phyloP scores from a whole-genome alignment of 23 red algal species.

The Gracilariopsis chorda region DNA sequence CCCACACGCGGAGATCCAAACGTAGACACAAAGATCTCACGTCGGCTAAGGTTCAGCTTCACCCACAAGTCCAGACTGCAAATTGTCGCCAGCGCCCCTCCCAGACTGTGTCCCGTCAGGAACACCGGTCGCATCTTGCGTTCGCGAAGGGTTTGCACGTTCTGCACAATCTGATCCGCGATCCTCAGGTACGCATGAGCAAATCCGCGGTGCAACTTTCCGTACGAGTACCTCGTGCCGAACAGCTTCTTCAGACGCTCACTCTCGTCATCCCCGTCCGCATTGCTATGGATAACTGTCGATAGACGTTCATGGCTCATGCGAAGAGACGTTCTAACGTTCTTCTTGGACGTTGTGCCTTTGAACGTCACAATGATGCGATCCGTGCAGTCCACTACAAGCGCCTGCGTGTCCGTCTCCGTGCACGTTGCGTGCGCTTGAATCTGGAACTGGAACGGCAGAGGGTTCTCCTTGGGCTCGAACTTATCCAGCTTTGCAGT shows the following conservation, averaged over 20 bases:
- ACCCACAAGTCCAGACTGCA: constrained; percentile 61
- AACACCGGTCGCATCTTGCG: constrained; percentile 63
- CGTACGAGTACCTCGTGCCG: constrained; percentile 19
- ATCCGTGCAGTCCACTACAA: constrained; percentile 70
- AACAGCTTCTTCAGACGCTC: constrained; percentile 45
- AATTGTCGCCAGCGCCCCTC: constrained; percentile 77
- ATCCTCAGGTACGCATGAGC: constrained; percentile 66
- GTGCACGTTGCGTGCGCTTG: constrained; percentile 38
- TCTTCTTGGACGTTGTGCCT: constrained; percentile 64
- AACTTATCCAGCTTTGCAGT: constrained; percentile 64
- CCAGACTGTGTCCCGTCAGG: constrained; percentile 78
- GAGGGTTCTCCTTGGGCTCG: constrained; percentile 44
- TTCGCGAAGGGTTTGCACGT: constrained; percentile 38
- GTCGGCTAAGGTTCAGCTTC: constrained; percentile 44
- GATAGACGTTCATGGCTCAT: constrained; percentile 34
- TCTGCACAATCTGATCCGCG: constrained; percentile 32
- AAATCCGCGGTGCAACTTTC: constrained; percentile 73
- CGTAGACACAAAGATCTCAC: constrained; percentile 65
- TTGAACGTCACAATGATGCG: constrained; percentile 78
- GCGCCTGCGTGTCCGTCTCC: constrained; percentile 63
- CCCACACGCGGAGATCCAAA: constrained; percentile 88
- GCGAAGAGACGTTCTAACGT: constrained; percentile 60
- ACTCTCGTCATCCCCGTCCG: constrained; percentile 27
- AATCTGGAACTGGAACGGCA: constrained; percentile 62
- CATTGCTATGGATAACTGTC: constrained; percentile 1